Conservation (phyloP, 352 stramenopile species). For the Globisporangium paddicum region DNA sequence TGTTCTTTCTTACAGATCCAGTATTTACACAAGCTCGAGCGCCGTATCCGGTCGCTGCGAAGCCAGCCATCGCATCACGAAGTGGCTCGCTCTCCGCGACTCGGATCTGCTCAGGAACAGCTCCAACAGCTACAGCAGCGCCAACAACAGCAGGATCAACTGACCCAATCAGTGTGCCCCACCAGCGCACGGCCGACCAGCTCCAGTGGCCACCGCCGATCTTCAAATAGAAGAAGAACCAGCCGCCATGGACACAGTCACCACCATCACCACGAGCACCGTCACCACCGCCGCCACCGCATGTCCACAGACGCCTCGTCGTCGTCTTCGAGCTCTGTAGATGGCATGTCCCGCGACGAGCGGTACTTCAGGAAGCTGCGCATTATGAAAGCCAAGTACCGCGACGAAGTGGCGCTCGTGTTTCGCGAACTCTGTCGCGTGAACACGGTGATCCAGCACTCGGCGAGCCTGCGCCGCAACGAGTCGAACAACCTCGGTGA, state of each 20-base stretch:
- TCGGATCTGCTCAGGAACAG: slow-evolving; percentile 6
- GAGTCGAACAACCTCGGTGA: slow-evolving; percentile 81
- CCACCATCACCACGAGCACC: neutral
- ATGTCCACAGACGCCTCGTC: neutral
- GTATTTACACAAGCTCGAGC: slow-evolving; percentile 65
- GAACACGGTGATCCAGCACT: slow-evolving; percentile 78
- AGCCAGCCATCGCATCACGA: slow-evolving; percentile 42
- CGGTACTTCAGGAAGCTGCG: slow-evolving; percentile 67
- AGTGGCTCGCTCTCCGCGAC: neutral
- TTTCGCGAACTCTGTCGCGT: slow-evolving; percentile 77
- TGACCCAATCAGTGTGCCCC: neutral
- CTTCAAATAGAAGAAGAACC: slow-evolving; percentile 10
- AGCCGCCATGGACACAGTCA: neutral
- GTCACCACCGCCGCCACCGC: neutral
- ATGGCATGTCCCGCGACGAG: slow-evolving; percentile 27
- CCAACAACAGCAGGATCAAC: slow-evolving; percentile 1
- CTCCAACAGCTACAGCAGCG: slow-evolving; percentile 1
- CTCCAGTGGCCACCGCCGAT: slow-evolving; percentile 15
- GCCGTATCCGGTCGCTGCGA: slow-evolving; percentile 58
- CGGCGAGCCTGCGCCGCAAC: slow-evolving; percentile 59
- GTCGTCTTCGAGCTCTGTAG: neutral
- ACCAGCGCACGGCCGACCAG: neutral
- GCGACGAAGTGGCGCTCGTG: slow-evolving; percentile 75
- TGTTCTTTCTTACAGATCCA: slow-evolving; percentile 20
- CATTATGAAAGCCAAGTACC: slow-evolving; percentile 69